A percentile compares a stretch with the other conserved stretches of the same genome.
phyloP scores from a whole-genome alignment of 2,329 filamentous ascomycete genomes.

The Alternaria angustiovoidea region DNA sequence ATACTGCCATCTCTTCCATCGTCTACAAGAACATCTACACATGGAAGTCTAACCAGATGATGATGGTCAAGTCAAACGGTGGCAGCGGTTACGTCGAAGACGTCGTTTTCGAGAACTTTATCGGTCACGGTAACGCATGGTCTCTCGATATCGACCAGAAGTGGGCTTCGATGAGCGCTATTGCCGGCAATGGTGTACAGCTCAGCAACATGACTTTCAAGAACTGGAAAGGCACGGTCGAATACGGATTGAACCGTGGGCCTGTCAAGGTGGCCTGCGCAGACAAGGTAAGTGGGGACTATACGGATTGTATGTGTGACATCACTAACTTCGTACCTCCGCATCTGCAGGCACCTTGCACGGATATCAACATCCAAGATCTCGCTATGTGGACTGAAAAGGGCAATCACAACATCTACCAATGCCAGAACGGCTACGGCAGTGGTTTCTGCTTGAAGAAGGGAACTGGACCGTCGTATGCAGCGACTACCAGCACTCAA shows the following conservation, averaged over 20 bases:
- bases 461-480: constrained; percentile 39
- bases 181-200: constrained; percentile 60
- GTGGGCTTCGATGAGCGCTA: constrained; percentile 57
- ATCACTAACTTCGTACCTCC: background rate
- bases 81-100: constrained; percentile 63
- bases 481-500: constrained; percentile 46
- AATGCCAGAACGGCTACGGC: constrained; percentile 61
- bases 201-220: constrained; percentile 62
- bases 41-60: constrained; percentile 68
- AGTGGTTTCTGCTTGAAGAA: constrained; percentile 57
- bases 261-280: constrained; percentile 64
- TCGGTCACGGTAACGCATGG: constrained; percentile 68
- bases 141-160: constrained; percentile 64
- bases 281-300: constrained; percentile 31
- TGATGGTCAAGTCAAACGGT: constrained; percentile 69
- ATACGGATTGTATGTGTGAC: background rate
- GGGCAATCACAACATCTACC: constrained; percentile 53
- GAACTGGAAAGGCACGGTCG: constrained; percentile 65
- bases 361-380: constrained; percentile 59
- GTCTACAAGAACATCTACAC: constrained; percentile 67
- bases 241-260: constrained; percentile 59
- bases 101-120: constrained; percentile 64
- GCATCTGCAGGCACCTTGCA: constrained; percentile 56
- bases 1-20: constrained; percentile 61
- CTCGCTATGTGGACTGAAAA: constrained; percentile 63